Evolutionary conservation across 2,329 filamentous ascomycete species (phyloP).

Genomic region (Sporothrix schenckii): DNA sequence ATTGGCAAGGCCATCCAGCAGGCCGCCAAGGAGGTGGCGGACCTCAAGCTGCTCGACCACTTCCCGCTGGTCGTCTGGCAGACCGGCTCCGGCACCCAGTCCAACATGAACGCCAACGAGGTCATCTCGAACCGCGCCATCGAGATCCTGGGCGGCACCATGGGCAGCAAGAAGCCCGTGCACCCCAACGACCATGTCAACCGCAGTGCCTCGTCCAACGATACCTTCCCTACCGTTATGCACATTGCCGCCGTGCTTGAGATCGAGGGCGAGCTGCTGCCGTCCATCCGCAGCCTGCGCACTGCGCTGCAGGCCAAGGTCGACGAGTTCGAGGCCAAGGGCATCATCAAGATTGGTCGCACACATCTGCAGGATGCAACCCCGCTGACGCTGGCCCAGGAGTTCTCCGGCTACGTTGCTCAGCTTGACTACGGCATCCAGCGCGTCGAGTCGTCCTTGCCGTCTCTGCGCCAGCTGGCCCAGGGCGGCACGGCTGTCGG

Average conservation of each 20-base stretch:
- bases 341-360: conserved; percentile 98
- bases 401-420: conserved; percentile 96
- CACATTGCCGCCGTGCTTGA: conserved; percentile 97
- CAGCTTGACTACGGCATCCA: conserved; percentile 90
- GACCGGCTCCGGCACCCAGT: conserved; percentile 97
- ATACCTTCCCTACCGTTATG: conserved; percentile 99
- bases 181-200: conserved; percentile 99
- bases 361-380: conserved; percentile 98
- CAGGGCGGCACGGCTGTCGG: conserved; percentile 97
- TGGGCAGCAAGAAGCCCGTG: conserved; percentile 97
- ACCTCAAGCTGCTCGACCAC: conserved; percentile 91
- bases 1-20: conserved; percentile 91
- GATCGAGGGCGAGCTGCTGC: conserved; percentile 81
- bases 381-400: conserved; percentile 90
- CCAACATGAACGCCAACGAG: conserved; percentile 99
- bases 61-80: conserved; percentile 99
- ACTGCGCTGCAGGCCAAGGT: conserved; percentile 85
- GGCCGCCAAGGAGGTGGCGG: conserved; percentile 89
- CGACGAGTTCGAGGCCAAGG: conserved; percentile 77
- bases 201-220: conserved; percentile 97
- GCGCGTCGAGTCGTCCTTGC: conserved; percentile 80
- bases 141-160: conserved; percentile 90
- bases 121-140: conserved; percentile 99
- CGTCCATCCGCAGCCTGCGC: conserved; percentile 78
- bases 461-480: conserved; percentile 81